Evolutionary conservation across 2,329 filamentous ascomycete species (phyloP), one percentile per base, ranked within the genome.

Genomic region (Fusarium mangiferae): DNA sequence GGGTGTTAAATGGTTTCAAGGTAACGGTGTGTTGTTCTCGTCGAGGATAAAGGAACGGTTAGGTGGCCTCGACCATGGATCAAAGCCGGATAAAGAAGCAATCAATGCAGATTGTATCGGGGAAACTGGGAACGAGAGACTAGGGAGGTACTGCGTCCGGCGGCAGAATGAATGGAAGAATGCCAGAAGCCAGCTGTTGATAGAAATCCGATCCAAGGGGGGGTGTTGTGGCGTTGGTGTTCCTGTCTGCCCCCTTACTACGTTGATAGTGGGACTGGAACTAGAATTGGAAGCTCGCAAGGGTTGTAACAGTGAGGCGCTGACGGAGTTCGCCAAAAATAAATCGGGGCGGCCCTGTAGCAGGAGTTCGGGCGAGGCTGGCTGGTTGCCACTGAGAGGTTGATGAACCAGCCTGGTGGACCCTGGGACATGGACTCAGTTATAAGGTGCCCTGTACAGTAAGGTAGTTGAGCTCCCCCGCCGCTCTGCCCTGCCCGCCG

Each of bases 201-300:
- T 63, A 68, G 72, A 74, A 75, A 73, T 77, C 68, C 65, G 57
- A 66, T 54, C 67, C 66, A 66, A 71, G 68, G 75, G 66, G 66
- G 66, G 64, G 55, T 62, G 72, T 74, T 72, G 77, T 77, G 75
- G 77, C 74, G 77, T 66, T 75, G 70, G 69, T 76, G 74, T 54
- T 60, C 48, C 74, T 65, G 72, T 67, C 74, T 72, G 64, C 68
- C 76, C 51, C 75, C 74, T 78, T 76, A 70, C 64, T 52, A 74
- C 63, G 42, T 71, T 58, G 57, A 64, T 51, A 46, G 52, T 66
- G 57, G 70, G 73, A 62, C 69, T 65, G 65, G 58, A 68, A 68
- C 54, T 63, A 57, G 70, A 67, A 72, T 57, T 74, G 68, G 56
- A 66, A 75, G 72, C 72, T 74, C 71, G 57, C 66, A 45, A 69